Evolutionary conservation across 1,284 basidiomycete species (phyloP).

Genomic region (Leccinum proliferum): DNA sequence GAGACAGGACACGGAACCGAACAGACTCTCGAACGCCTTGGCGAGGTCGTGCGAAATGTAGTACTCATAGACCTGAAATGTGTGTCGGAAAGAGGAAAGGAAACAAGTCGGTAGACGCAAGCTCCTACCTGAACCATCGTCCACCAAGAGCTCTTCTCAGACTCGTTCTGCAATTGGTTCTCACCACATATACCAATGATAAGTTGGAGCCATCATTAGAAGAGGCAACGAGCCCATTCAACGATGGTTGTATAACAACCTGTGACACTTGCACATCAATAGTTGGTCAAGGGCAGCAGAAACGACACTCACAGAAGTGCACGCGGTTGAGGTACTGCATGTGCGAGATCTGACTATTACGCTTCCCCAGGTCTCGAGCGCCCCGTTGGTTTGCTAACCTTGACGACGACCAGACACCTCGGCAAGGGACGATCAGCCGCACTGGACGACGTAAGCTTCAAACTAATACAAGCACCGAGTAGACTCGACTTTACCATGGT

Average conservation of each 20-base stretch:
- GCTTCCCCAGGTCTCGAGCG: constrained; percentile 94
- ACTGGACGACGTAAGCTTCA: too few species aligned
- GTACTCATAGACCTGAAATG: constrained; percentile 72
- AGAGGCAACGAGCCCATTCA: background rate
- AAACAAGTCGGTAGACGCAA: constrained; percentile 33
- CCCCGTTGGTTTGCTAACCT: constrained; percentile 96
- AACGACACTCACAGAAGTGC: background rate
- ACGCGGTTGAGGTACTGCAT: constrained; percentile 66
- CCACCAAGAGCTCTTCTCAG: background rate
- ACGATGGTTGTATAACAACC: background rate
- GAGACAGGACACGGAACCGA: constrained; percentile 60
- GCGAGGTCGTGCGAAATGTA: constrained; percentile 83
- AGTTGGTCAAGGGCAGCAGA: background rate
- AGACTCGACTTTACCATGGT: constrained; percentile 58
- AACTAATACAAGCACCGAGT: too few species aligned
- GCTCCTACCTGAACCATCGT: background rate
- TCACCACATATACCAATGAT: background rate
- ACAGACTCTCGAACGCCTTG: constrained; percentile 81
- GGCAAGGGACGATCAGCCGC: background rate
- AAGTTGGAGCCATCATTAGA: background rate
- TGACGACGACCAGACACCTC: constrained; percentile 86
- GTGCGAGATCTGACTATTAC: constrained; percentile 93
- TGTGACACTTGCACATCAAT: background rate
- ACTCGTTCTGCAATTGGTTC: background rate
- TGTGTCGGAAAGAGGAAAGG: constrained; percentile 22